A percentile compares a stretch with the other conserved stretches of the same genome.
These are phyloP conservation scores for Ramaria sp. DNA, from an alignment of 768 basidiomycete genomes.

Conservation along the genomic window DNA sequence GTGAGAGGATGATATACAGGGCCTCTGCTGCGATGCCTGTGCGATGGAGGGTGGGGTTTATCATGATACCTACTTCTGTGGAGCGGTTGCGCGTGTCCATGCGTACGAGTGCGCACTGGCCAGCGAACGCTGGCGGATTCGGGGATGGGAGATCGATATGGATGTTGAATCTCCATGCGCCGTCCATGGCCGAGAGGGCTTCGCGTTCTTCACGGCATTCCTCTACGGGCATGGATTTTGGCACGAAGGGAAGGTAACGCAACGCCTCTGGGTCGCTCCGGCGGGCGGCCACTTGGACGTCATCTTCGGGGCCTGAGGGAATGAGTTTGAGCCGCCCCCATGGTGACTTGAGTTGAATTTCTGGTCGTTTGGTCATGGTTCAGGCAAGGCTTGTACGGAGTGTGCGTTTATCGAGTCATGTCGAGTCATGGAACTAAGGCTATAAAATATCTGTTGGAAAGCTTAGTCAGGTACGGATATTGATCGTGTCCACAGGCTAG, in stretches of 20 bases:
- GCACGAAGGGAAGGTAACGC: constrained; percentile 29
- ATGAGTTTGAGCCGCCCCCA: constrained; percentile 1
- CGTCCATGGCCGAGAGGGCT: constrained; percentile 22
- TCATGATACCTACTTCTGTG: constrained; percentile 31
- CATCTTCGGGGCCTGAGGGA: constrained; percentile 18
- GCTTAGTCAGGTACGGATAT: neutral
- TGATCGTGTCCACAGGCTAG: neutral
- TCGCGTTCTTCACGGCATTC: constrained; percentile 27
- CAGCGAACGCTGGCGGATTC: constrained; percentile 19
- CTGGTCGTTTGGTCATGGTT: neutral
- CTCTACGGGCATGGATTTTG: constrained; percentile 24
- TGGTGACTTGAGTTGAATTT: neutral
- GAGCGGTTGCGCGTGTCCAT: constrained; percentile 25
- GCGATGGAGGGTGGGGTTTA: constrained; percentile 27
- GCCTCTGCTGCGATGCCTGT: constrained; percentile 33
- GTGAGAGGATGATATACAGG: constrained; percentile 29
- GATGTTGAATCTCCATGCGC: constrained; percentile 13
- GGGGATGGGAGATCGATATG: constrained; percentile 22
- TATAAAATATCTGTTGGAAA: neutral
- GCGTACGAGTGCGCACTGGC: constrained; percentile 28
- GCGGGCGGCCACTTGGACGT: constrained; percentile 24
- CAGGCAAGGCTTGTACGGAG: neutral
- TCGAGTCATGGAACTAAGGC: neutral
- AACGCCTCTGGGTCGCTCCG: constrained; percentile 30
- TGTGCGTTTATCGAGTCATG: neutral